Evolutionary conservation across 108 stramenopile genomes (phyloP).

Genomic region (Cyclotella cryptica): DNA sequence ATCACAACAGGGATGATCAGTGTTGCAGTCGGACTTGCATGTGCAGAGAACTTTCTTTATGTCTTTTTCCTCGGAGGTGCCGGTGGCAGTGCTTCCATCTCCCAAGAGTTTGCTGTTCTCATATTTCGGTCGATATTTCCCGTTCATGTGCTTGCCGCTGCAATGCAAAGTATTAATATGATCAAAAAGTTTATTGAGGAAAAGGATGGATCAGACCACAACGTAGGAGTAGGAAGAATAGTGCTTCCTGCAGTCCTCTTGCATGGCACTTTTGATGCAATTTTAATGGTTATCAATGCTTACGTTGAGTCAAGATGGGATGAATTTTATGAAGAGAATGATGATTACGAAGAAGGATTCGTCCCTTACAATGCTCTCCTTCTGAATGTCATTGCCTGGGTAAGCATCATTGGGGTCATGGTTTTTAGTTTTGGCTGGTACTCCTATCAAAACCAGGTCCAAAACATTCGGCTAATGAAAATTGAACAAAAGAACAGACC

Average conservation of each 20-base stretch:
- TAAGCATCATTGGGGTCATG: conserved; percentile 69
- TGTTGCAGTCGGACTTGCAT: conserved; percentile 87
- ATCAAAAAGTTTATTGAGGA: conserved; percentile 85
- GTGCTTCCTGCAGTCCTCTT: conserved; percentile 80
- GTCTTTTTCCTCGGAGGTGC: conserved; percentile 88
- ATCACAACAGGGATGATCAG: conserved; percentile 92
- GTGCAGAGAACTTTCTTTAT: conserved; percentile 89
- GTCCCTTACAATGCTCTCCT: conserved; percentile 67
- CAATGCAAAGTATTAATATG: conserved; percentile 88
- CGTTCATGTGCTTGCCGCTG: conserved; percentile 87
- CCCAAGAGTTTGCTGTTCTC: conserved; percentile 76
- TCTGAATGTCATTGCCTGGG: conserved; percentile 74
- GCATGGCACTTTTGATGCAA: conserved; percentile 89
- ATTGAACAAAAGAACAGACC: conserved; percentile 70
- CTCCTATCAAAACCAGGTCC: conserved; percentile 60
- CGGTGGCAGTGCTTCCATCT: conserved; percentile 29
- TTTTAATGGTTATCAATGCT: conserved; percentile 77
- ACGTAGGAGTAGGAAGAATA: conserved; percentile 89
- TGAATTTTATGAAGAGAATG: conserved; percentile 62
- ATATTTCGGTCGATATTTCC: conserved; percentile 87
- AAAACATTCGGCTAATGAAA: conserved; percentile 61
- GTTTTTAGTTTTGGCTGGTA: conserved; percentile 73
- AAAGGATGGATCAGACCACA: conserved; percentile 45
- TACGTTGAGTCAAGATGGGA: conserved; percentile 80
- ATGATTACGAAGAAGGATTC: conserved; percentile 56